phyloP scores from a whole-genome alignment of 805 yeast genomes.

The Soucietia sequanensis region DNA sequence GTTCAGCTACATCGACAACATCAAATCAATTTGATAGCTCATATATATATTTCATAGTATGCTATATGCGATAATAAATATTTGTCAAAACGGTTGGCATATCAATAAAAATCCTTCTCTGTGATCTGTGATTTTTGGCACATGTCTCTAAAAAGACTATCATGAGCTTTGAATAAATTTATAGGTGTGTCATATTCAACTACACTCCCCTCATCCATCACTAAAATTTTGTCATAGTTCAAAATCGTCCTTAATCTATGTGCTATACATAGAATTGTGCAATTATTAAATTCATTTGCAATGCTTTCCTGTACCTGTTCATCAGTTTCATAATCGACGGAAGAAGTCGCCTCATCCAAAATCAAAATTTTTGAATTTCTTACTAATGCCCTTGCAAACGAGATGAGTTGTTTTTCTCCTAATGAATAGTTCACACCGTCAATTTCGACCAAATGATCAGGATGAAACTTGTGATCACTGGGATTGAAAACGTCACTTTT shows the following conservation, averaged over 20 bases:
- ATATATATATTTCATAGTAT: too few relatives aligned
- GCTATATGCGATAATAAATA: too few relatives aligned
- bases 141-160: slow-evolving; percentile 32
- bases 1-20: too few relatives aligned
- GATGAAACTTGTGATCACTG: slow-evolving; percentile 36
- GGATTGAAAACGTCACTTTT: too few relatives aligned
- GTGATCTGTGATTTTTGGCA: slow-evolving; percentile 35
- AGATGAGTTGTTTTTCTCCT: slow-evolving; percentile 39
- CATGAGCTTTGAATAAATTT: slow-evolving; percentile 23
- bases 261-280: slow-evolving; percentile 39
- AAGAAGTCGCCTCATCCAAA: slow-evolving; percentile 40
- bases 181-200: slow-evolving; percentile 35
- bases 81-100: too few relatives aligned
- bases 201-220: slow-evolving; percentile 32
- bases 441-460: slow-evolving; percentile 35
- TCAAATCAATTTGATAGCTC: too few relatives aligned
- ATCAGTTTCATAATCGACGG: slow-evolving; percentile 40
- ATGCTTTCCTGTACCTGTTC: slow-evolving; percentile 34
- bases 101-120: slow-evolving; percentile 29
- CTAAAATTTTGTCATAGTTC: slow-evolving; percentile 33
- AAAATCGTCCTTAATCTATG: slow-evolving; percentile 39
- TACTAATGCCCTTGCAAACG: slow-evolving; percentile 40
- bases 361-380: slow-evolving; percentile 35
- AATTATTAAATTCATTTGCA: slow-evolving; percentile 27
- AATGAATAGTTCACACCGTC: slow-evolving; percentile 37